Base-by-base conservation (phyloP, 192 early-diverging fungal genomes). In the Rhizophagus prolifer region DNA sequence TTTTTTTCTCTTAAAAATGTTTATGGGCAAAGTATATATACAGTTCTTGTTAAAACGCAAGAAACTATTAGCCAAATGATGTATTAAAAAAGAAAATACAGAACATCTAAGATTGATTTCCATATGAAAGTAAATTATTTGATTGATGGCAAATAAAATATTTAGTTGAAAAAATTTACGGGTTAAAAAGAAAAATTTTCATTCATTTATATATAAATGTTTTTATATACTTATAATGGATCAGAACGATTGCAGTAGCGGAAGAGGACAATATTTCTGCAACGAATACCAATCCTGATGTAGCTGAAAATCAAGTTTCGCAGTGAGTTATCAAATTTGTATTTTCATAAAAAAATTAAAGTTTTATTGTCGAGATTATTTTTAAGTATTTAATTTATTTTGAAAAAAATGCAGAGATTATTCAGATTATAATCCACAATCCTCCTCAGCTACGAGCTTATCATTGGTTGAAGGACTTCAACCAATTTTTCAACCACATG, bases 31-130 rank as follows among this genome's bases (percentile, higher is more conserved):
- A n/a, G n/a, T n/a, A 50, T 19, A 16, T 1, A 54, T 9, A 54
- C 6, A 21, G 4, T 54, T 54, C 6, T 7, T 54, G 16, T 19
- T 54, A 21, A 16, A 19, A 5, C 5, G 50, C 6, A 21, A 54
- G 16, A 19, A 19, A 5, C 19, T 54, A n/a, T 21, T 21, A 6
- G 21, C 31, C 19, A 38, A 41, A 67, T 67, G 65, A 67, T 67
- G 14, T 34, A 19, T 2, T 23, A 41, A 67, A 34, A 67, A n/a
- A 67, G 41, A 67, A 67, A n/a, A 63, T 30, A 67, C 65, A 67
- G 65, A 67, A 67, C 65, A 67, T 67, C 65, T 67, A 67, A 67
- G 65, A 38, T n/a, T 67, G 65, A 67, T 30, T 31, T 34, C 64
- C 26, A n/a, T 21, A 67, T 67, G 65, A 67, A 21, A 67, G 41